Evolutionary conservation across 2,329 filamentous ascomycete genomes (phyloP), one percentile per base, ranked within the genome.

Genomic region (Fusarium sp.): DNA sequence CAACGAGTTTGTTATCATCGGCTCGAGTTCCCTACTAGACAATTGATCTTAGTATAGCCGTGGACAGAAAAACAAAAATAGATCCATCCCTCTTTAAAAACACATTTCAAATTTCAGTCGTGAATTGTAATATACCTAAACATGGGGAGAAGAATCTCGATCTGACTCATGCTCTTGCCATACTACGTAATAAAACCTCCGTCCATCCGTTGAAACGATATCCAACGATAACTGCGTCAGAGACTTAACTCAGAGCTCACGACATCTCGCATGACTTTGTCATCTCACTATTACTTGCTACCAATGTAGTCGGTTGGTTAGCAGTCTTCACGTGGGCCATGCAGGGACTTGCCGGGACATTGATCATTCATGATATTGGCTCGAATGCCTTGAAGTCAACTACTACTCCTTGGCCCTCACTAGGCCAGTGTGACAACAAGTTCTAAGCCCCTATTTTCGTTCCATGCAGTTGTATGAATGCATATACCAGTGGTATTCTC

Each of bases 21-120:
- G 72, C 61, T 58, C 67, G 55, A 70, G 63, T 66, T 63, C 67
- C 68, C 48, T 64, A 59, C 65, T 68, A 63, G 64, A 64, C 63
- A 68, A 49, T 65, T 69, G 62, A 64, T 60, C 64, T 66, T 72
- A 72, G 72, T 69, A 66, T 69, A 74, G 72, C 68, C 68, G 51
- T 66, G 72, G 72, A 72, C 53, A 69, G 55, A 57, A 73, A 68
- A 72, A 51, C 66, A 66, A 66, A 59, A 37, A 61, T 66, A 74
- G 57, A 74, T 72, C 66, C 67, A 70, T 74, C 68, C 70, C 66
- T 74, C 72, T 63, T 71, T 55, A 68, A 53, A 63, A 45, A 14
- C 23, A 10, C 21, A 10, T 28, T 23, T 56, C 14, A 14, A 21
- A 37, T 7, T 20, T 8, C 21, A 41, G 21, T 12, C 46, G 30